Conservation (phyloP, 2,329 filamentous ascomycete genomes). For the Thelonectria rubi region DNA sequence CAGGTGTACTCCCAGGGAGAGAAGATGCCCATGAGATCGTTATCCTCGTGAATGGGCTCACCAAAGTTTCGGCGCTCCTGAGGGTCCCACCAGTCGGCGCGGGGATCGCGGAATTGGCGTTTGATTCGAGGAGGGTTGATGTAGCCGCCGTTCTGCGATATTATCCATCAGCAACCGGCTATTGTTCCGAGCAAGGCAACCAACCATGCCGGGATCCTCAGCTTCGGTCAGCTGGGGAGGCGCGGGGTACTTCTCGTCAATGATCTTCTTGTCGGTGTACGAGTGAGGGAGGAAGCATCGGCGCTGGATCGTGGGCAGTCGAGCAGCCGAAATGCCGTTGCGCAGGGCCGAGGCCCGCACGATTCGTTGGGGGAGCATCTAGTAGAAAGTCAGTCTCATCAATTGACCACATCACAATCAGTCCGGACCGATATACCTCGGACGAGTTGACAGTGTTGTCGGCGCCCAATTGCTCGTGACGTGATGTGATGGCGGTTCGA, state of each 20-base stretch:
- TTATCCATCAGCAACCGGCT: conserved; percentile 39
- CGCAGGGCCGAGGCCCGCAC: conserved; percentile 58
- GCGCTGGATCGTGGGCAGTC: conserved; percentile 63
- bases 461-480: conserved; percentile 51
- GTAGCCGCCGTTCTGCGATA: conserved; percentile 80
- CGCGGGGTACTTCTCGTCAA: conserved; percentile 64
- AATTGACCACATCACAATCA: conserved; percentile 16
- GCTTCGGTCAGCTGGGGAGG: conserved; percentile 61
- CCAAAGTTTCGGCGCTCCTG: conserved; percentile 97
- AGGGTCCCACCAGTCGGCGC: conserved; percentile 96
- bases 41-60: conserved; percentile 95
- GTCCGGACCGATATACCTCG: conserved; percentile 41
- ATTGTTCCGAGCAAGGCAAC: conserved; percentile 41
- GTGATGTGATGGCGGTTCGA: conserved; percentile 43
- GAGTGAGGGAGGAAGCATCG: conserved; percentile 65
- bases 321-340: conserved; percentile 55
- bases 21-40: conserved; percentile 91
- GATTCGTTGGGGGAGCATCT: conserved; percentile 72
- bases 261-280: conserved; percentile 55
- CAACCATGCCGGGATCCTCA: conserved; percentile 73
- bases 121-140: conserved; percentile 82
- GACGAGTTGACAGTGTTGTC: conserved; percentile 43
- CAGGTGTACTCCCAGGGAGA: conserved; percentile 90
- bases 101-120: conserved; percentile 90
- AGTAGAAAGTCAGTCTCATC: conserved; percentile 28